phyloP scores from a whole-genome alignment of 2,329 filamentous ascomycete genomes.

The Keithomyces neogunnii region DNA sequence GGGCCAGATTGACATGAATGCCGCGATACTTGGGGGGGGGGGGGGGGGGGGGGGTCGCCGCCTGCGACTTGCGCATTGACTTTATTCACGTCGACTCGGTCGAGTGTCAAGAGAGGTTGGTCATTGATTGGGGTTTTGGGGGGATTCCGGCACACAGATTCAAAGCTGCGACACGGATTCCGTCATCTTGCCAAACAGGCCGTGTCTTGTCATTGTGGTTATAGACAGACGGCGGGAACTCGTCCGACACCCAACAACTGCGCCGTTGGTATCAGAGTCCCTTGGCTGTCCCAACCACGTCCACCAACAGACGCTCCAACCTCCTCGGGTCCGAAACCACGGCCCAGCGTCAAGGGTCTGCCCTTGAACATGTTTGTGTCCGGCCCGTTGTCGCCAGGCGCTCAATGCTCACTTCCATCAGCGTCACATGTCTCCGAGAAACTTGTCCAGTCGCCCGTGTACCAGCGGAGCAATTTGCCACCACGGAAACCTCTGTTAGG shows the following conservation, averaged over 20 bases:
- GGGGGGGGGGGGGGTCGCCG: too few relatives aligned
- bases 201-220: too few relatives aligned
- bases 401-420: not conserved
- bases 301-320: slow-evolving; percentile 35
- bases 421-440: too few relatives aligned
- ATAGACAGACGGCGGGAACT: not conserved
- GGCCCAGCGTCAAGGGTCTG: slow-evolving; percentile 28
- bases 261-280: not conserved
- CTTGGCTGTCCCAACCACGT: slow-evolving; percentile 24
- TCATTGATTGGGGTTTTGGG: too few relatives aligned
- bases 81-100: too few relatives aligned
- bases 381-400: slow-evolving; percentile 24
- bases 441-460: slow-evolving; percentile 32
- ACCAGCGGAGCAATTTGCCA: slow-evolving; percentile 33
- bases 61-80: too few relatives aligned
- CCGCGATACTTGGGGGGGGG: too few relatives aligned
- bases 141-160: too few relatives aligned
- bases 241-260: not conserved
- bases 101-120: too few relatives aligned
- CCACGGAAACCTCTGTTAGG: slow-evolving; percentile 27
- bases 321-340: slow-evolving; percentile 30
- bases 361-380: slow-evolving; percentile 15
- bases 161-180: too few relatives aligned
- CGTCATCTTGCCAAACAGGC: too few relatives aligned
- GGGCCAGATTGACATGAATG: too few relatives aligned